Evolutionary conservation across 495 filamentous ascomycete genomes (phyloP).

Genomic region (Podospora sp.): DNA sequence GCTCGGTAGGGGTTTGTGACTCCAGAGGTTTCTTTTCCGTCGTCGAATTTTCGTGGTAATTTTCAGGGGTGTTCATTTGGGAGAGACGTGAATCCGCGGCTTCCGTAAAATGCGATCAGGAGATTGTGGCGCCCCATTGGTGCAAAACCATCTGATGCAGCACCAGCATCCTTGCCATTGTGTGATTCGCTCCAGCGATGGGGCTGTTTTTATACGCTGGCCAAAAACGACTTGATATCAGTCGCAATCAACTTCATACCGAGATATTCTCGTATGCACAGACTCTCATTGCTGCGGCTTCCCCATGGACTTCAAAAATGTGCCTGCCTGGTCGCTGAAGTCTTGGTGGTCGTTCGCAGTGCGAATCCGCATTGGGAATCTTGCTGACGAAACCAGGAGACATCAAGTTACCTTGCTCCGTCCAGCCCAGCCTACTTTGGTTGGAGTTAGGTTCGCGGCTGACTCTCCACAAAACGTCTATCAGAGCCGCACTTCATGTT

Average conservation of each 20-base stretch:
- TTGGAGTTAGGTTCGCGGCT: no score
- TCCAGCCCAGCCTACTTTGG: no score
- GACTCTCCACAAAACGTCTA: no score
- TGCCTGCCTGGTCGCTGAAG: no score
- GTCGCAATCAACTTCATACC: neutral
- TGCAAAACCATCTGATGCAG: conserved; percentile 15
- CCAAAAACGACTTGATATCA: neutral
- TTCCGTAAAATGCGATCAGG: conserved; percentile 14
- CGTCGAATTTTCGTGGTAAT: conserved; percentile 15
- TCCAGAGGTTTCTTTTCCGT: neutral
- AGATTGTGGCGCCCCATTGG: conserved; percentile 21
- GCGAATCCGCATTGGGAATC: no score
- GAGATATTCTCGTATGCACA: neutral
- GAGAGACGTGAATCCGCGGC: conserved; percentile 14
- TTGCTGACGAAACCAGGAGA: no score
- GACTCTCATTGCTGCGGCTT: no score
- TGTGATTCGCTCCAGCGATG: neutral
- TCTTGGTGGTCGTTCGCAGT: no score
- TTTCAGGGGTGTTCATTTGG: conserved; percentile 8
- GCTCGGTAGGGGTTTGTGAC: conserved; percentile 2
- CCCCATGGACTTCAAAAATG: no score
- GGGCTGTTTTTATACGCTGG: neutral
- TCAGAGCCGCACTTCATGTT: neutral
- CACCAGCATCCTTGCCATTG: neutral
- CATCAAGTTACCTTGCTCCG: no score